A percentile compares a stretch with the other conserved stretches of the same genome.
Conservation (phyloP, 2,329 filamentous ascomycete genomes). For the Ceratocystiopsis sp. region DNA sequence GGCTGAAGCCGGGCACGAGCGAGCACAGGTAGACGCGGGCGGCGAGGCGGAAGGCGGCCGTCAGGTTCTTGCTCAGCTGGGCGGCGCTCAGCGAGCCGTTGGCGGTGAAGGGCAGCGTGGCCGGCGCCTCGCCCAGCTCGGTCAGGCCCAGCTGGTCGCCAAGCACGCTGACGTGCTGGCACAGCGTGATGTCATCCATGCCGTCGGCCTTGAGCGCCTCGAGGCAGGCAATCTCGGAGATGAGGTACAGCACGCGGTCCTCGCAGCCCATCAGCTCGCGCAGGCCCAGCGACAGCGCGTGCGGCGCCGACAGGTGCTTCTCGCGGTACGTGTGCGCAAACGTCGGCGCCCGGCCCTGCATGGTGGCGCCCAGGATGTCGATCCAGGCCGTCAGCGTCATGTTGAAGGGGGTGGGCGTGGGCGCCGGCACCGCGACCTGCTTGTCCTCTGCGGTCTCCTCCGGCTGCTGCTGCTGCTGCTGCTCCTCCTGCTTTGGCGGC, state of each 20-base stretch:
- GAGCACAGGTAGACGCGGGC: slow-evolving; percentile 95
- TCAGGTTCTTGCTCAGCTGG: slow-evolving; percentile 77
- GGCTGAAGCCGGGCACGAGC: slow-evolving; percentile 74
- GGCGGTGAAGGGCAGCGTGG: slow-evolving; percentile 43
- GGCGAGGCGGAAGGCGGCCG: slow-evolving; percentile 74
- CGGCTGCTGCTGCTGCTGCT: slow-evolving; percentile 12
- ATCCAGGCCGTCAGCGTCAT: slow-evolving; percentile 94
- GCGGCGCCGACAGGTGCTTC: slow-evolving; percentile 60
- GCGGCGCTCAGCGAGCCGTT: slow-evolving; percentile 65
- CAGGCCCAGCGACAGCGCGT: slow-evolving; percentile 50
- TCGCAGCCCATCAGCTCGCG: slow-evolving; percentile 95
- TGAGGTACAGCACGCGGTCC: slow-evolving; percentile 92
- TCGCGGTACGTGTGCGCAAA: slow-evolving; percentile 94
- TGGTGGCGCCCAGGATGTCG: slow-evolving; percentile 87
- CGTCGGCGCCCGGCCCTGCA: slow-evolving; percentile 68
- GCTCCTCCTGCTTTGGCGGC: background rate
- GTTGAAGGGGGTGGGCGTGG: slow-evolving; percentile 65
- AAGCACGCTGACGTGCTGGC: slow-evolving; percentile 76
- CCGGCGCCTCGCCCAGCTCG: slow-evolving; percentile 44
- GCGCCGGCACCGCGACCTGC: slow-evolving; percentile 5
- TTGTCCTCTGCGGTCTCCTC: slow-evolving; percentile 18
- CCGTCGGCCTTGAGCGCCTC: slow-evolving; percentile 72
- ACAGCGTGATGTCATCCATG: slow-evolving; percentile 73
- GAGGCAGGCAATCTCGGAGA: slow-evolving; percentile 92
- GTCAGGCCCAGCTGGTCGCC: slow-evolving; percentile 74